Conservation (phyloP, 495 filamentous ascomycete species). For the Umbilicaria muhlenbergii region DNA sequence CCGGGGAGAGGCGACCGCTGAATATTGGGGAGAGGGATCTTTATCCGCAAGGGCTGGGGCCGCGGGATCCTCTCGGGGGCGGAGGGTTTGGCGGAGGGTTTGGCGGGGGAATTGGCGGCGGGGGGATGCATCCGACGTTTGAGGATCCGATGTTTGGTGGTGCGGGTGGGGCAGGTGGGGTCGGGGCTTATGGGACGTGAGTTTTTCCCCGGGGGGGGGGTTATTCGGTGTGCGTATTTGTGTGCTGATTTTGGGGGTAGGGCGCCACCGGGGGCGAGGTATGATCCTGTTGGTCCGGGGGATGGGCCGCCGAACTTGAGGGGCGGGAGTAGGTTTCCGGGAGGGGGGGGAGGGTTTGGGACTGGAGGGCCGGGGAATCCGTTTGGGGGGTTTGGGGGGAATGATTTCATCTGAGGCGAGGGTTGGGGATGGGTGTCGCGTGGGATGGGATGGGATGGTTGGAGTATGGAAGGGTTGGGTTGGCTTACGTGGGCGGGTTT, state of each 20-base stretch:
- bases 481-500: no score
- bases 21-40: conserved; percentile 73
- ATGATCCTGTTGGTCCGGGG: conserved; percentile 77
- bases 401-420: conserved; percentile 47
- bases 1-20: conserved; percentile 36
- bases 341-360: conserved; percentile 25
- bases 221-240: not conserved
- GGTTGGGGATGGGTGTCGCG: no score
- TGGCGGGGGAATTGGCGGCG: conserved; percentile 34
- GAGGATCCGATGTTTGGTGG: conserved; percentile 83
- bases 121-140: conserved; percentile 92
- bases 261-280: conserved; percentile 42
- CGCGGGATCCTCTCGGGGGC: conserved; percentile 62
- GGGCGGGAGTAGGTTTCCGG: conserved; percentile 30
- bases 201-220: not conserved
- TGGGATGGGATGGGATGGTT: no score
- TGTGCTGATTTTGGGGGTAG: conserved; percentile 21
- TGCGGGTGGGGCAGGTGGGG: conserved; percentile 13
- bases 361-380: conserved; percentile 34
- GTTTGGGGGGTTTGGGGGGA: conserved; percentile 47
- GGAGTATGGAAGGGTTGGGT: no score
- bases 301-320: conserved; percentile 33
- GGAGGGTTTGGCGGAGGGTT: conserved; percentile 36
- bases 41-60: conserved; percentile 75
- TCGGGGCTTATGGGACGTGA: conserved; percentile 27